Base-by-base conservation (phyloP, 179 eudicot genomes). In the Beta lomatogona region DNA sequence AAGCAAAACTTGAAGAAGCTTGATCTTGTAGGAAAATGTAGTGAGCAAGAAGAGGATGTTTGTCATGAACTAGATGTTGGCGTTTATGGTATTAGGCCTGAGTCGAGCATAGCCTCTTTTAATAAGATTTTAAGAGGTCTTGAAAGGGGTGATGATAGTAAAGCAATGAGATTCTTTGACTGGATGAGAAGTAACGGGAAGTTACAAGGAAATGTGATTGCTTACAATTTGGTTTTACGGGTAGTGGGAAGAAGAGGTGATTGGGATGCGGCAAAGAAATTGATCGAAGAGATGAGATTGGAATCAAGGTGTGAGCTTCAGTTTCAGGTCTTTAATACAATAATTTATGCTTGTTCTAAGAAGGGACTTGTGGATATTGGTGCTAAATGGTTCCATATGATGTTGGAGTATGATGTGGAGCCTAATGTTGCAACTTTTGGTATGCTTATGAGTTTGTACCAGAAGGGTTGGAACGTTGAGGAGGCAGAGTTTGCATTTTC, bases 401-500 rank as follows among this genome's bases (percentile, higher is more conserved):
- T 96, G 98, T 84, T 94, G 89, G 92, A 91, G 36, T 84, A 82
- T 50, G 87, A 89, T 48, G 85, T 94, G 82, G 80, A 80, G 84
- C 99, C 99, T 28, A 92, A 91, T 87, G 86, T 91, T 83, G 99
- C 99, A 59, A 96, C 99, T 36, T 92, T 94, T 73, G 99, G 99
- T 16, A 96, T 96, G 98, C 84, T 96, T 19, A 91, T 96, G 99
- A 83, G 91, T 82, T 86, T 96, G 74, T 94, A 87, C 82, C 94
- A 89, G 84, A 96, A 90, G 88, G 87, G 93, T 78, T 85, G 92
- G 90, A 89, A 82, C 83, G 86, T 91, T 59, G 88, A 91, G 83
- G 96, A 96, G 85, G 97, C 97, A 1, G 93, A 92, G 85, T 92
- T 89, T 84, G 83, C 91, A 3, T 96, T 96, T 80, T 88, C 86